Evolutionary conservation across 371 early-diverging fungal species (phyloP).

Genomic region (Zopfochytrium polystomum): DNA sequence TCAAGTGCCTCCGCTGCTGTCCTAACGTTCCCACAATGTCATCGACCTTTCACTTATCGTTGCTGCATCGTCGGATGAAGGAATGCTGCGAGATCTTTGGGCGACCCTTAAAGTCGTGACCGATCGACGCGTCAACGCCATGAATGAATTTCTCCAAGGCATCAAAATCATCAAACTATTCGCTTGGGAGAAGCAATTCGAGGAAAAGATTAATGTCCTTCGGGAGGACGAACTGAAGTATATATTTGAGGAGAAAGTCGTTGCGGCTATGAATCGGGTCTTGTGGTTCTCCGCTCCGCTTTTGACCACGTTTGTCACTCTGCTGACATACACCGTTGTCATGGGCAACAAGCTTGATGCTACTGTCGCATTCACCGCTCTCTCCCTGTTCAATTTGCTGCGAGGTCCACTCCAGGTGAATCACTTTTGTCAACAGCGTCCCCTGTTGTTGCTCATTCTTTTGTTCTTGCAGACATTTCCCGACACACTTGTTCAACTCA

Average conservation of each 20-base stretch:
- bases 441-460: no score
- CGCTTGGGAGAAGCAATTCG: conserved; percentile 35
- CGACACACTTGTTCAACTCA: conserved; percentile 15
- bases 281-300: no score
- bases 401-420: no score
- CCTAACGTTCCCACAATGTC: no score
- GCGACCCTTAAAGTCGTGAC: neutral
- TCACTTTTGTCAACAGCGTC: no score
- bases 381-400: conserved; percentile 16
- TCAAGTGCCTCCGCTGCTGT: no score
- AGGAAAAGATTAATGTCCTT: conserved; percentile 29
- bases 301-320: conserved; percentile 22
- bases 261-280: conserved; percentile 9
- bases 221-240: conserved; percentile 15
- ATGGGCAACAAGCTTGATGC: conserved; percentile 32
- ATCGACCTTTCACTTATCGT: no score
- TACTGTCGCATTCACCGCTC: conserved; percentile 44
- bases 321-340: conserved; percentile 13
- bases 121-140: conserved; percentile 13
- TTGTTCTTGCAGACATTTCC: conserved; percentile 23
- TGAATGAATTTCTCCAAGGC: no score
- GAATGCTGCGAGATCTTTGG: neutral
- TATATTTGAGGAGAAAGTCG: neutral
- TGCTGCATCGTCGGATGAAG: neutral
- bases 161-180: conserved; percentile 38